Conservation (phyloP, 2,329 filamentous ascomycete genomes). For the Aspergillus hortae region DNA sequence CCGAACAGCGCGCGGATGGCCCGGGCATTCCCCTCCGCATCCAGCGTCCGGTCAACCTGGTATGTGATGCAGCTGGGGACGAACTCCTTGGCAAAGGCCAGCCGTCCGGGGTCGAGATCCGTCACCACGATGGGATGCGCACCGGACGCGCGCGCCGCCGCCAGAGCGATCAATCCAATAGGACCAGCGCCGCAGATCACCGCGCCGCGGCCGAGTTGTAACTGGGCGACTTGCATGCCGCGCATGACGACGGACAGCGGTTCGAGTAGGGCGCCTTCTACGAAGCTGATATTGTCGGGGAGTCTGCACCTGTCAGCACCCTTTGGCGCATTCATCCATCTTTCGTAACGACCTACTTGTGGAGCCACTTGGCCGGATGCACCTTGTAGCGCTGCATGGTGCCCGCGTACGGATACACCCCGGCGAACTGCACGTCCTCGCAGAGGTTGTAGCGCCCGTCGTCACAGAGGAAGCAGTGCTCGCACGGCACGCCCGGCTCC, state of each 20-base stretch:
- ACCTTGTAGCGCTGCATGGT: constrained; percentile 60
- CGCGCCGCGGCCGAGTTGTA: constrained; percentile 54
- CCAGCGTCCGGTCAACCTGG: constrained; percentile 46
- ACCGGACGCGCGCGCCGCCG: constrained; percentile 58
- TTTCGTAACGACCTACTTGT: constrained; percentile 29
- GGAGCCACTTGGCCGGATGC: constrained; percentile 59
- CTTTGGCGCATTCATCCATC: too few relatives aligned
- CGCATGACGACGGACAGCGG: constrained; percentile 62
- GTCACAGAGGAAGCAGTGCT: constrained; percentile 56
- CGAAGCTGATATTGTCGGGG: constrained; percentile 54
- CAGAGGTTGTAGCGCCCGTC: constrained; percentile 63
- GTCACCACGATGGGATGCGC: constrained; percentile 63
- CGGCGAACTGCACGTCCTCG: constrained; percentile 58
- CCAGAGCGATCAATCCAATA: constrained; percentile 58
- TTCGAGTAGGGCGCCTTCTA: constrained; percentile 61
- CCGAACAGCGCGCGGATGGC: constrained; percentile 56
- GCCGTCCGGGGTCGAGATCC: constrained; percentile 55
- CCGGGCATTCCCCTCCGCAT: constrained; percentile 49
- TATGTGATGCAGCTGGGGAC: constrained; percentile 56
- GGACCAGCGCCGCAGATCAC: constrained; percentile 62
- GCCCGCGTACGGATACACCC: constrained; percentile 59
- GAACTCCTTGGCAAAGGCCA: constrained; percentile 57
- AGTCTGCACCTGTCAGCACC: constrained; percentile 28
- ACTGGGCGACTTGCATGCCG: constrained; percentile 52
- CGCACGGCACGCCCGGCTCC: constrained; percentile 64